Evolutionary conservation across 2,329 filamentous ascomycete genomes (phyloP).

Genomic region (Blastomyces parvus): DNA sequence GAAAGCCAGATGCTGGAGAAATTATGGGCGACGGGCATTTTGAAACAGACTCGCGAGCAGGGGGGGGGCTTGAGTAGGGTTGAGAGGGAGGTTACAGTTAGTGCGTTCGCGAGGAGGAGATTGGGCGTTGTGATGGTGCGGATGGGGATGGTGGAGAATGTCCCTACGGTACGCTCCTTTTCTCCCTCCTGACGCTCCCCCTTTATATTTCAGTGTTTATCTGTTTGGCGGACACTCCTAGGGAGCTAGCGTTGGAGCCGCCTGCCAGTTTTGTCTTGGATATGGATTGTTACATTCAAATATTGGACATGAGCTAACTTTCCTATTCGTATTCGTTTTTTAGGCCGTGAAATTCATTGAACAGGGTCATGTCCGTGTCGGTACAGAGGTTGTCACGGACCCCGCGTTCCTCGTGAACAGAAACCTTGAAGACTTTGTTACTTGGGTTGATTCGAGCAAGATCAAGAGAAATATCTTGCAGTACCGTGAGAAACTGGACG

Average conservation of each 20-base stretch:
- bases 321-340: neutral
- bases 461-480: constrained; percentile 93
- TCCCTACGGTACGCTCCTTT: constrained; percentile 54
- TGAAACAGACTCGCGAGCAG: constrained; percentile 64
- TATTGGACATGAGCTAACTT: neutral
- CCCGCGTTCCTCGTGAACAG: constrained; percentile 81
- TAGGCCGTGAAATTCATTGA: constrained; percentile 67
- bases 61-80: constrained; percentile 60
- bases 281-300: neutral
- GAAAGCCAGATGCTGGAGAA: constrained; percentile 85
- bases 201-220: constrained; percentile 1
- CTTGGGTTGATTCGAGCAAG: constrained; percentile 93
- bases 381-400: constrained; percentile 82
- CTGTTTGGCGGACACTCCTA: too few relatives aligned
- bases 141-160: constrained; percentile 81
- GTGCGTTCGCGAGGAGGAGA: constrained; percentile 72
- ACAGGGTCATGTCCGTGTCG: constrained; percentile 86
- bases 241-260: too few relatives aligned
- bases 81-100: constrained; percentile 81
- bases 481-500: constrained; percentile 89
- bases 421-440: constrained; percentile 91
- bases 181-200: neutral
- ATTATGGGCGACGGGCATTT: constrained; percentile 81
- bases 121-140: constrained; percentile 87
- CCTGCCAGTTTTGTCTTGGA: neutral